These are phyloP conservation scores for Mollisiaceae sp. DNA, from an alignment of 2,329 filamentous ascomycete genomes.

Conservation along the genomic window DNA sequence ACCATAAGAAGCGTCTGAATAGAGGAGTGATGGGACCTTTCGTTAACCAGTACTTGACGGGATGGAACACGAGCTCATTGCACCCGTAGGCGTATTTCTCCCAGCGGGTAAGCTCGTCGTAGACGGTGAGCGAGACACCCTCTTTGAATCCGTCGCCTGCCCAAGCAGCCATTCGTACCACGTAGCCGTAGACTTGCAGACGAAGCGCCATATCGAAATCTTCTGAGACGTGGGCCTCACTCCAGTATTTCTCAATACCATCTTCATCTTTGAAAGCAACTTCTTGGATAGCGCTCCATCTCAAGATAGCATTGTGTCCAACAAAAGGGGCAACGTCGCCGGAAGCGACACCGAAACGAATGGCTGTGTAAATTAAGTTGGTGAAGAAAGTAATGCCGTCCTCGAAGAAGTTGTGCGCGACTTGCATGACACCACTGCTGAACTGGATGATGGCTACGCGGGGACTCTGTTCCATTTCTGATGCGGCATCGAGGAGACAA, in stretches of 20 bases:
- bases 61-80: slow-evolving; percentile 81
- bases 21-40: slow-evolving; percentile 79
- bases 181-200: slow-evolving; percentile 73
- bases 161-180: slow-evolving; percentile 74
- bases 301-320: slow-evolving; percentile 78
- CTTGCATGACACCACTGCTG: slow-evolving; percentile 79
- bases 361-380: slow-evolving; percentile 76
- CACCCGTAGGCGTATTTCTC: slow-evolving; percentile 88
- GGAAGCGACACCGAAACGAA: slow-evolving; percentile 76
- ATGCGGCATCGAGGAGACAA: slow-evolving; percentile 78
- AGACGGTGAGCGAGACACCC: slow-evolving; percentile 82
- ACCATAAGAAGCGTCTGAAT: slow-evolving; percentile 75
- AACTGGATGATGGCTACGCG: slow-evolving; percentile 81
- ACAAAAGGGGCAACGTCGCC: slow-evolving; percentile 80
- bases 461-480: slow-evolving; percentile 80
- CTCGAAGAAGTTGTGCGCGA: slow-evolving; percentile 74
- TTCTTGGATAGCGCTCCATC: slow-evolving; percentile 77
- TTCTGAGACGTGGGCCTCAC: slow-evolving; percentile 77
- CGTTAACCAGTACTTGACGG: slow-evolving; percentile 72
- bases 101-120: slow-evolving; percentile 83
- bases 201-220: slow-evolving; percentile 84
- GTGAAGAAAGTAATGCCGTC: slow-evolving; percentile 74
- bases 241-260: slow-evolving; percentile 81
- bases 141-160: slow-evolving; percentile 79
- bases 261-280: slow-evolving; percentile 74